A percentile compares a stretch with the other conserved stretches of the same genome.
phyloP scores from a whole-genome alignment of 176 grass and related monocot genomes.

The Carex pumila region DNA sequence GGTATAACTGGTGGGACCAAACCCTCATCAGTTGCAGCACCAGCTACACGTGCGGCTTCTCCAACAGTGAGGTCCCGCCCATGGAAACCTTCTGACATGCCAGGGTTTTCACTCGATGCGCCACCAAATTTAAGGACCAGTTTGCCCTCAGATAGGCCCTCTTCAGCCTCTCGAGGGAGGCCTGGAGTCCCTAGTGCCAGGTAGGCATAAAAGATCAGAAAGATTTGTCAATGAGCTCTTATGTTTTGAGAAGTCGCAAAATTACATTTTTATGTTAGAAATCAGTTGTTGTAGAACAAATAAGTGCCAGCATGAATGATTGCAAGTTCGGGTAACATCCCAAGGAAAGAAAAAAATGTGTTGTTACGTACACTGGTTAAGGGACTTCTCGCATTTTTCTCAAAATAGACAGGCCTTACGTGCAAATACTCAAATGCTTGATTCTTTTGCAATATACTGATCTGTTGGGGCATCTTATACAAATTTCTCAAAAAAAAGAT shows the following conservation, averaged over 20 bases:
- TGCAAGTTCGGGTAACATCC: not conserved
- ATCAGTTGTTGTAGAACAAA: not conserved
- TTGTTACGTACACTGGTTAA: not conserved
- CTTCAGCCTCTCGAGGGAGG: slow-evolving; percentile 74
- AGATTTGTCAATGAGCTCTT: not conserved
- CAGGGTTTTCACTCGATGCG: slow-evolving; percentile 69
- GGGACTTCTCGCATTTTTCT: not conserved
- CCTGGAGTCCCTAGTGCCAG: slow-evolving; percentile 71
- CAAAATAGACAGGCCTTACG: not conserved
- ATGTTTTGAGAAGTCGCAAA: not conserved
- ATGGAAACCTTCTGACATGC: slow-evolving; percentile 88
- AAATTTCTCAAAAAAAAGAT: not conserved
- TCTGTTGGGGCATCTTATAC: not conserved
- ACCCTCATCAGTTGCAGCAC: slow-evolving; percentile 54
- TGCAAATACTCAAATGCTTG: not conserved
- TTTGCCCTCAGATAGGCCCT: slow-evolving; percentile 67
- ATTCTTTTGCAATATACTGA: not conserved
- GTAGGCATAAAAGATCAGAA: not conserved
- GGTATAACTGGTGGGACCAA: slow-evolving; percentile 29
- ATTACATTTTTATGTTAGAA: not conserved
- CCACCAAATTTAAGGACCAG: slow-evolving; percentile 82
- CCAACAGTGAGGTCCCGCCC: slow-evolving; percentile 78
- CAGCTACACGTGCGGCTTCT: slow-evolving; percentile 58
- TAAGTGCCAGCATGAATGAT: not conserved
- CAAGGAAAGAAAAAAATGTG: not conserved